These are phyloP conservation scores for Tetrapisispora fleetii DNA, from an alignment of 805 yeast genomes.

Conservation along the genomic window DNA sequence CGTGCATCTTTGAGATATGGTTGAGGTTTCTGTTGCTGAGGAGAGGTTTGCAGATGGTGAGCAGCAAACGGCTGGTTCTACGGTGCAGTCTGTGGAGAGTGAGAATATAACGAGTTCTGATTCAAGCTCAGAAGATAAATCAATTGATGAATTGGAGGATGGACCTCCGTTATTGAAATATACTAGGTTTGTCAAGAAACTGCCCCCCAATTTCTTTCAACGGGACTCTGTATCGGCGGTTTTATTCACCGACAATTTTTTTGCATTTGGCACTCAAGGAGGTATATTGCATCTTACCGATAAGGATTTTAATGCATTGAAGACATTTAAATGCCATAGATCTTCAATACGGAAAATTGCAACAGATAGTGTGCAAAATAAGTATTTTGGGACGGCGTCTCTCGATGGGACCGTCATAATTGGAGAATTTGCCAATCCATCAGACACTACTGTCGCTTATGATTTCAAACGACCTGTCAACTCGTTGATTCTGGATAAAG, in stretches of 20 bases:
- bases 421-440: slow-evolving; percentile 48
- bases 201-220: slow-evolving; percentile 62
- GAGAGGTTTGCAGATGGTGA: slow-evolving; percentile 16
- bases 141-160: slow-evolving; percentile 40
- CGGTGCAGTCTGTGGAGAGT: no score
- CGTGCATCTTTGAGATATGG: slow-evolving; percentile 14
- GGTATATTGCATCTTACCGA: slow-evolving; percentile 66
- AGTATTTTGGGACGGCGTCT: slow-evolving; percentile 73
- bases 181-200: slow-evolving; percentile 48
- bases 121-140: slow-evolving; percentile 28
- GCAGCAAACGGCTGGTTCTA: no score
- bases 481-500: slow-evolving; percentile 70
- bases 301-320: slow-evolving; percentile 42
- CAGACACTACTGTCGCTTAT: slow-evolving; percentile 54
- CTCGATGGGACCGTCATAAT: slow-evolving; percentile 89
- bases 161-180: slow-evolving; percentile 66
- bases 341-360: slow-evolving; percentile 71
- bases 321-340: slow-evolving; percentile 75
- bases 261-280: slow-evolving; percentile 82
- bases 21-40: slow-evolving; percentile 11
- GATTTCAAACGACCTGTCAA: slow-evolving; percentile 86
- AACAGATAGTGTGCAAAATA: slow-evolving; percentile 46
- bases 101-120: background rate
- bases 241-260: slow-evolving; percentile 45
- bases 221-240: slow-evolving; percentile 74